phyloP scores from a whole-genome alignment of 2,329 filamentous ascomycete species.

The Microdochium nivale region DNA sequence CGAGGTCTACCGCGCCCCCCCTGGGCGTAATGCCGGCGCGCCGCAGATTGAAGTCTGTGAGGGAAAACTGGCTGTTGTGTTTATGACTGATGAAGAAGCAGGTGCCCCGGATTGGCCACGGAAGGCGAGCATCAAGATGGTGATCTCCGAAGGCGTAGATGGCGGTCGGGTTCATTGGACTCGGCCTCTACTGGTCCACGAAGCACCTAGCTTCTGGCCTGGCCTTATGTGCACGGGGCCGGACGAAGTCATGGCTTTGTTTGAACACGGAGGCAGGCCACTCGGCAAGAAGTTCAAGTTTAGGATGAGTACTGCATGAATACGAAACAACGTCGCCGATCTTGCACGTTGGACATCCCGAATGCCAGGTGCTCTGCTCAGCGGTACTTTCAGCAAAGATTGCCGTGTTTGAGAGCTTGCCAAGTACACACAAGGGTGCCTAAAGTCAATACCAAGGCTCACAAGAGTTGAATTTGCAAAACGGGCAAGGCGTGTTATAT shows the following conservation, averaged over 20 bases:
- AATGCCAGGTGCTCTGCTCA: too few relatives aligned
- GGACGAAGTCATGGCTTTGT: slow-evolving; percentile 20
- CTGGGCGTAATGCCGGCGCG: slow-evolving; percentile 31
- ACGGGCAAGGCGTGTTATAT: too few relatives aligned
- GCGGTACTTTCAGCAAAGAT: too few relatives aligned
- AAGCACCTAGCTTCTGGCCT: slow-evolving; percentile 26
- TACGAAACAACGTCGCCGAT: not conserved
- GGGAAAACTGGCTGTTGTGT: slow-evolving; percentile 29
- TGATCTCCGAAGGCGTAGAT: slow-evolving; percentile 23
- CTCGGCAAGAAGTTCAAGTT: slow-evolving; percentile 10
- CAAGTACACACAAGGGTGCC: too few relatives aligned
- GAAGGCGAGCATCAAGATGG: slow-evolving; percentile 29
- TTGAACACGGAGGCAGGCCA: slow-evolving; percentile 18
- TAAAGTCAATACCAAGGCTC: too few relatives aligned
- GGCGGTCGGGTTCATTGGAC: slow-evolving; percentile 26
- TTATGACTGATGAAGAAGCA: slow-evolving; percentile 37
- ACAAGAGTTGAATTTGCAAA: too few relatives aligned
- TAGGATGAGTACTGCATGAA: not conserved
- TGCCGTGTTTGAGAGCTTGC: too few relatives aligned
- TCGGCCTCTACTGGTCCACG: slow-evolving; percentile 17
- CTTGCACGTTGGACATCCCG: too few relatives aligned
- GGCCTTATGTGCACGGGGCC: slow-evolving; percentile 20
- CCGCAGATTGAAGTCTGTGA: slow-evolving; percentile 35
- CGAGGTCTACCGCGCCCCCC: slow-evolving; percentile 27
- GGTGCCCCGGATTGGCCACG: slow-evolving; percentile 25